Evolutionary conservation across 768 basidiomycete genomes (phyloP), one percentile per base, ranked within the genome.

Genomic region (Pulveroboletus sp.): DNA sequence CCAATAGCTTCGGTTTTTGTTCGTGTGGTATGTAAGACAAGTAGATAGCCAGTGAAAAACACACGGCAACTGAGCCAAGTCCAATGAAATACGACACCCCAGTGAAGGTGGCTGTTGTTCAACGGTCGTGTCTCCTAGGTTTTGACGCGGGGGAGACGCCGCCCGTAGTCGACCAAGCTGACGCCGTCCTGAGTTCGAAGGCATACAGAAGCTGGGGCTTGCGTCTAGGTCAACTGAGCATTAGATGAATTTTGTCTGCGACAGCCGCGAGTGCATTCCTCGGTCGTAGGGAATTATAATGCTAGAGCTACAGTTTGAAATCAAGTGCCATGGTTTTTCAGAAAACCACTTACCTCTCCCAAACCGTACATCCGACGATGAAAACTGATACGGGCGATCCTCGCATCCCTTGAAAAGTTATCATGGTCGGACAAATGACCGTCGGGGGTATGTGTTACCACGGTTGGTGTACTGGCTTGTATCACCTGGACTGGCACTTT

Each of bases 331-430:
- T n/a, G 13, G 6, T 29, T 22, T 24, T 34, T 46, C 30, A 19
- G 24, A 23, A n/a, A n/a, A 23, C 24, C 35, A 71, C 86, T 57
- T 45, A 93, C 93, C 82, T 97, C 95, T 58, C 95, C 95, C 6
- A 97, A 77, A 3, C 94, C 95, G 70, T 95, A 98, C 83, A 95
- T 86, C 56, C 83, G 79, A 47, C 90, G 78, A 63, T 98, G 95
- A 66, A 95, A 99, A 61, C 93, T 96, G 61, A 93, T 86, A 40
- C 85, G 74, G 6, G 84, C 79, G 1, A 77, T 68, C 55, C 73
- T 70, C 43, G 71, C 61, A 42, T 68, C 68, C 16, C 61, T 58
- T 6, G 57, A 34, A 45, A 67, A 63, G 7, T 51, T 56, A 24
- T 61, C n/a, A n/a, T n/a, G n/a, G n/a, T n/a, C 61, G 41, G 50